A percentile compares a stretch with the other conserved stretches of the same genome.
Evolutionary conservation across 2,329 filamentous ascomycete genomes (phyloP).

Genomic region (Pseudopyrenochaeta lycopersici): DNA sequence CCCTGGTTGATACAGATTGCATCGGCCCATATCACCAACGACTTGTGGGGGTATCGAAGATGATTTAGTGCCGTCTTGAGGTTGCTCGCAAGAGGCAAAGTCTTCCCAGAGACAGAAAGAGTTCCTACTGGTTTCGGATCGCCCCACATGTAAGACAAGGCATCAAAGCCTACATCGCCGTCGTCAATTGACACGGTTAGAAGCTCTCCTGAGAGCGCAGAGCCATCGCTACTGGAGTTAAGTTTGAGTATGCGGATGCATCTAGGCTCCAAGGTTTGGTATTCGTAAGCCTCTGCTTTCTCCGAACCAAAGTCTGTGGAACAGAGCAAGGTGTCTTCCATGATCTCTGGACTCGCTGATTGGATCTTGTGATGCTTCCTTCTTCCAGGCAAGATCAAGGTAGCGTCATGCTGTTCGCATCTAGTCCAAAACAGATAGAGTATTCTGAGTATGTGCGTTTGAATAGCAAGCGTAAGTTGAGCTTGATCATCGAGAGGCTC

Average conservation of each 20-base stretch:
- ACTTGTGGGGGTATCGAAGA: slow-evolving; percentile 1
- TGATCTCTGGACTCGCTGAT: too few relatives aligned
- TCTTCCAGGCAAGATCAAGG: too few relatives aligned
- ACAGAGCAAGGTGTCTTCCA: not conserved
- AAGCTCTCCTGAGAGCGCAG: not conserved
- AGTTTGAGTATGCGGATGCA: slow-evolving; percentile 5
- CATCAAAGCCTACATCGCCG: slow-evolving; percentile 1
- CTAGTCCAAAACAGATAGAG: too few relatives aligned
- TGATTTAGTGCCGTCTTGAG: slow-evolving; percentile 2
- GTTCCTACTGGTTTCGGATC: not conserved
- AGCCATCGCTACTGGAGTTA: not conserved
- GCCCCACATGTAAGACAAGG: slow-evolving; percentile 14
- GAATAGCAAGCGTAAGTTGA: too few relatives aligned
- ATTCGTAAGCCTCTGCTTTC: not conserved
- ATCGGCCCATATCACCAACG: slow-evolving; percentile 4
- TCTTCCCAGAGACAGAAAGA: not conserved
- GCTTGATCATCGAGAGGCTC: too few relatives aligned
- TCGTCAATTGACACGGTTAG: not conserved
- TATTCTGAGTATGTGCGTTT: too few relatives aligned
- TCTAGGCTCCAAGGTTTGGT: not conserved
- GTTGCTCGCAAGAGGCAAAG: slow-evolving; percentile 2
- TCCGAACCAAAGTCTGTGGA: not conserved
- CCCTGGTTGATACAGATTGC: slow-evolving; percentile 15
- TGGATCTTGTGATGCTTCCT: too few relatives aligned
- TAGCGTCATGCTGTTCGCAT: too few relatives aligned